Base-by-base conservation (phyloP, 2,329 filamentous ascomycete species). In the Fusarium sp. region DNA sequence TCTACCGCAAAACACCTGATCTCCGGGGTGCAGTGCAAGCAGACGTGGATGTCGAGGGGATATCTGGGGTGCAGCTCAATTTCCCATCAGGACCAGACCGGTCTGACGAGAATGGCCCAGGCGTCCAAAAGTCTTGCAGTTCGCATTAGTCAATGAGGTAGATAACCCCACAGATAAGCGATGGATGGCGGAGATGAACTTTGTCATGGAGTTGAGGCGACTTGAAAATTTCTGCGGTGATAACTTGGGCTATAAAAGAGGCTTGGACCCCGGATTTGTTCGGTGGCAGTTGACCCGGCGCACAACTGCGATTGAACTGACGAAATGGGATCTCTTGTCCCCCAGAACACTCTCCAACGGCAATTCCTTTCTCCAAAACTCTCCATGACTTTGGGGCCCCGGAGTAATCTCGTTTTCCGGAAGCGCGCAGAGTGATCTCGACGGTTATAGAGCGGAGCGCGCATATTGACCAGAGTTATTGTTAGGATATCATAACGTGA, bases 401-500 rank as follows among this genome's bases (percentile, higher is more conserved):
- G 46, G 41, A 55, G 49, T 56, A 56, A 67, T 68, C 65, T 68
- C 44, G 59, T 58, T 65, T 50, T 53, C 65, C 41, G 49, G 53
- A 22, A 40, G 37, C 30, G 27, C 45, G 14, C 22, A 61, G 56
- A 41, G 19, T 53, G 30, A 37, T 53, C 43, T 59, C 7, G 39
- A 47, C 30, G 23, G 17, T 9, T 27, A 20, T 35, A 50, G 11
- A 35, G 32, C 45, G 49, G 35, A 50, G 4, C 17, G 15, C 19
- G 17, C 27, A 37, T 17, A 51, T 27, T 33, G 22, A 25, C 25
- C 30, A 50, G 65, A 65, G 56, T 68, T 67, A 49, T 32, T 43
- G 65, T 67, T 67, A 67, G 65, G 65, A 67, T 68, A 67, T 59
- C 54, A 67, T 67, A 67, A 67, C 65, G 65, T 67, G 65, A 67